phyloP scores from a whole-genome alignment of 1,139 yeast genomes.

The Saccharomycopsis crataegensis region DNA sequence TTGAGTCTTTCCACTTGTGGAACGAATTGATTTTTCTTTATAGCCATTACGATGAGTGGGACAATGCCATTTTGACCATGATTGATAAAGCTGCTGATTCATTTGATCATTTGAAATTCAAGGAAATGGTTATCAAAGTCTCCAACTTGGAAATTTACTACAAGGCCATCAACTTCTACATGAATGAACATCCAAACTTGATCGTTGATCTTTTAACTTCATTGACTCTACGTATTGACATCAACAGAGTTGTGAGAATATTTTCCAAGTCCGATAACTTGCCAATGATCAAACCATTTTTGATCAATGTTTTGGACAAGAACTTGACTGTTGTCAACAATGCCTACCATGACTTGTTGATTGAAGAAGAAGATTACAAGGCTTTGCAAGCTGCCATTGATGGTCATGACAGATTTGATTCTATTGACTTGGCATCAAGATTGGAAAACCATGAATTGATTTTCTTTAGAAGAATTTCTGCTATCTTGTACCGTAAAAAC shows the following conservation, averaged over 20 bases:
- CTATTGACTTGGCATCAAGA: conserved; percentile 85
- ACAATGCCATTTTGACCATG: conserved; percentile 96
- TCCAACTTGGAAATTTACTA: conserved; percentile 94
- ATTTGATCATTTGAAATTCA: conserved; percentile 89
- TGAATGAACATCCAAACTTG: conserved; percentile 85
- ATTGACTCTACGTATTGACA: conserved; percentile 85
- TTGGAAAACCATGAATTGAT: conserved; percentile 86
- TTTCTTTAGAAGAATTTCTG: conserved; percentile 94
- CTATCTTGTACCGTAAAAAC: conserved; percentile 86
- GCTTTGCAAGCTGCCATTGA: conserved; percentile 84
- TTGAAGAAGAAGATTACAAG: conserved; percentile 95
- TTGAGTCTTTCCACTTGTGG: conserved; percentile 92
- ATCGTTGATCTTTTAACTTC: conserved; percentile 81
- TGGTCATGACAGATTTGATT: conserved; percentile 84
- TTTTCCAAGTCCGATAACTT: conserved; percentile 93
- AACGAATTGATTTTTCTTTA: conserved; percentile 93
- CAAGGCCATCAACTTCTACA: conserved; percentile 92
- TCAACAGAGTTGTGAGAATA: conserved; percentile 91
- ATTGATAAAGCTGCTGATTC: conserved; percentile 92
- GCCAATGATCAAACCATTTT: conserved; percentile 92
- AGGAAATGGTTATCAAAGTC: conserved; percentile 90
- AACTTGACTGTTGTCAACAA: conserved; percentile 87
- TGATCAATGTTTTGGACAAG: conserved; percentile 84
- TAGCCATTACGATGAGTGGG: conserved; percentile 99
- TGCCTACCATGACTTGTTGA: conserved; percentile 91